Conservation (phyloP, 169 alveolate genomes). For the Eimeria acervulina region DNA sequence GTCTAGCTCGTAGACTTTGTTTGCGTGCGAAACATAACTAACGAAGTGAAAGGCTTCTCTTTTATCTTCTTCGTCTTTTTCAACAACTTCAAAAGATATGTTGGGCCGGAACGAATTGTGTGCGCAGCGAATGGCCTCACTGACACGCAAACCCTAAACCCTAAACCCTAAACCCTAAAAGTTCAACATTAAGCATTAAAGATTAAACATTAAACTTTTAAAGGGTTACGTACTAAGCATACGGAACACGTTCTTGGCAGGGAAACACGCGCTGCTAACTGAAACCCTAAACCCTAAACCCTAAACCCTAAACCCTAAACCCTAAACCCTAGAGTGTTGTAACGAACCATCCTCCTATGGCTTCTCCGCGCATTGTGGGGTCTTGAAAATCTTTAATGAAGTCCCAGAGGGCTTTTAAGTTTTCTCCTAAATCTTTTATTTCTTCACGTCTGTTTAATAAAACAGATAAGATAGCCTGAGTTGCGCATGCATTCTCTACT, state of each 20-base stretch:
- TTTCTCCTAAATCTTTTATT: conserved; percentile 92
- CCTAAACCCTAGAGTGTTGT: background rate
- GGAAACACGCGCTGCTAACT: too few species aligned
- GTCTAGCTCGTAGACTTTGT: conserved; percentile 92
- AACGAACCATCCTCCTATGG: conserved; percentile 66
- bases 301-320: background rate
- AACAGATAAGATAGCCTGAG: conserved; percentile 95
- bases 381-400: conserved; percentile 73
- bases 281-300: background rate
- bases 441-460: conserved; percentile 86
- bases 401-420: conserved; percentile 83
- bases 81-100: conserved; percentile 65
- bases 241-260: too few species aligned
- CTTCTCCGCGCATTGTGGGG: conserved; percentile 73
- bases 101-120: conserved; percentile 80
- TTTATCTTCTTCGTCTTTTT: conserved; percentile 67
- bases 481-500: conserved; percentile 97
- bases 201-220: too few species aligned
- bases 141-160: background rate
- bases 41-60: conserved; percentile 95
- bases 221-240: too few species aligned
- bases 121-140: conserved; percentile 72
- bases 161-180: background rate
- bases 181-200: too few species aligned
- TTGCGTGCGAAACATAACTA: conserved; percentile 91